A percentile compares a stretch with the other conserved stretches of the same genome.
These are phyloP conservation scores for Phialemonium atrogriseum DNA, from an alignment of 2,329 filamentous ascomycete genomes.

Conservation along the genomic window DNA sequence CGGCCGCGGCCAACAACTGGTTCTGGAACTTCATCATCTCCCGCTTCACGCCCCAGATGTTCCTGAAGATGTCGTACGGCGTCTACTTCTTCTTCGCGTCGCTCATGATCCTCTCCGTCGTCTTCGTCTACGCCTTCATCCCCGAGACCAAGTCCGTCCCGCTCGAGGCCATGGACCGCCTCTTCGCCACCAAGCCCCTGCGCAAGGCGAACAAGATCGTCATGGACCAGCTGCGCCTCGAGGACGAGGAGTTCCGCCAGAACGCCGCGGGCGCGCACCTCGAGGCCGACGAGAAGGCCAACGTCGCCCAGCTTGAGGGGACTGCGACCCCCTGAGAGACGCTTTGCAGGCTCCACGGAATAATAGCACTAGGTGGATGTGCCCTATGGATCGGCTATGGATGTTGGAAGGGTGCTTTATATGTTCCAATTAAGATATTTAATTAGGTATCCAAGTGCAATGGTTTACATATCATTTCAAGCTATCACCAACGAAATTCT, in stretches of 20 bases:
- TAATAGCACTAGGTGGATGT: too few relatives aligned
- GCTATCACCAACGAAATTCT: too few relatives aligned
- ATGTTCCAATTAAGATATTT: too few relatives aligned
- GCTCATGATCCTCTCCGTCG: slow-evolving; percentile 47
- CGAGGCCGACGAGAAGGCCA: slow-evolving; percentile 10
- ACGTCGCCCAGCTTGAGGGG: slow-evolving; percentile 10
- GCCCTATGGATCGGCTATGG: too few relatives aligned
- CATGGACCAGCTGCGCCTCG: slow-evolving; percentile 31
- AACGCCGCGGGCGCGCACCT: slow-evolving; percentile 8
- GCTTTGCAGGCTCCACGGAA: too few relatives aligned
- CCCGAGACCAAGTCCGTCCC: slow-evolving; percentile 61
- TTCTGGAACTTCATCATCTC: slow-evolving; percentile 63
- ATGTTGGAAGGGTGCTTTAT: too few relatives aligned
- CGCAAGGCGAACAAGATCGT: slow-evolving; percentile 33
- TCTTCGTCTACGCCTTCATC: slow-evolving; percentile 55
- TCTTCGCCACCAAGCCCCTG: slow-evolving; percentile 45
- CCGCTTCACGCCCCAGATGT: slow-evolving; percentile 61
- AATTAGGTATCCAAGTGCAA: too few relatives aligned
- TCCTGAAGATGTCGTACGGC: slow-evolving; percentile 48
- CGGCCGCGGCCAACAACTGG: slow-evolving; percentile 65
- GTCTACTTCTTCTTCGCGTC: slow-evolving; percentile 63
- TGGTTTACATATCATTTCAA: too few relatives aligned
- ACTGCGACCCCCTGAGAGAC: slow-evolving; percentile 12
- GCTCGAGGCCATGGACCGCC: slow-evolving; percentile 55
- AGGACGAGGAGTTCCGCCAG: slow-evolving; percentile 26